Percentiles rank a stretch among this genome's conserved stretches.
phyloP scores from a whole-genome alignment of 2,329 filamentous ascomycete genomes.

The Akanthomyces uredinophilus region DNA sequence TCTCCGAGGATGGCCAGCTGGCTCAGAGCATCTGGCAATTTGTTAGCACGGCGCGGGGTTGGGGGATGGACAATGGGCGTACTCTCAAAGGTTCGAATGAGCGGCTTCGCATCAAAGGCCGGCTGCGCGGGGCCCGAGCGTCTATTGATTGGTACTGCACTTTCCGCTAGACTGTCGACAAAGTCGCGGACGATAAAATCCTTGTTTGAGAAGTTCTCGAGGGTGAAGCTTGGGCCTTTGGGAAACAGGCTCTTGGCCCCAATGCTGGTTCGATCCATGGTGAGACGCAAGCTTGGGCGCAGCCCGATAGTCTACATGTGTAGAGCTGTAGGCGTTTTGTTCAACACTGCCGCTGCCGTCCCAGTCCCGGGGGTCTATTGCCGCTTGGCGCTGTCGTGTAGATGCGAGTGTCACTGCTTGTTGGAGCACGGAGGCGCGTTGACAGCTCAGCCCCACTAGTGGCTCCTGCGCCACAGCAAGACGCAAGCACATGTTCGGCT shows the following conservation, averaged over 20 bases:
- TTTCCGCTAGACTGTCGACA: slow-evolving; percentile 86
- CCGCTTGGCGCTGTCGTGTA: slow-evolving; percentile 8
- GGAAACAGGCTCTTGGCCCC: slow-evolving; percentile 66
- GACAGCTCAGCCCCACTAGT: slow-evolving; percentile 20
- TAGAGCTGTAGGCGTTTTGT: not conserved
- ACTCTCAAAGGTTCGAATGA: slow-evolving; percentile 93
- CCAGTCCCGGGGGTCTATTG: not conserved
- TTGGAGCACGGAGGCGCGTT: slow-evolving; percentile 13
- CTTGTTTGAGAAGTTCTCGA: slow-evolving; percentile 81
- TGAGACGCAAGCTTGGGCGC: slow-evolving; percentile 16
- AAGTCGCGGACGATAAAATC: slow-evolving; percentile 99
- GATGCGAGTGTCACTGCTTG: slow-evolving; percentile 6
- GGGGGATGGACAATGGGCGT: slow-evolving; percentile 15
- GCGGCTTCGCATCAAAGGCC: slow-evolving; percentile 87
- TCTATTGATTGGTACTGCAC: slow-evolving; percentile 70
- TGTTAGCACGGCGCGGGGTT: slow-evolving; percentile 16
- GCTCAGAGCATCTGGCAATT: slow-evolving; percentile 51
- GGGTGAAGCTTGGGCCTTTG: slow-evolving; percentile 73
- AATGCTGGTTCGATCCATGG: slow-evolving; percentile 40
- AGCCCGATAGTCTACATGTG: slow-evolving; percentile 26
- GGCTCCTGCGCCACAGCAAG: slow-evolving; percentile 10
- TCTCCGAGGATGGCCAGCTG: slow-evolving; percentile 68
- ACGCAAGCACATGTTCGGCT: slow-evolving; percentile 14
- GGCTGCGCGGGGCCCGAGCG: slow-evolving; percentile 63
- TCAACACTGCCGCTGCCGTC: not conserved